These are phyloP conservation scores for Selaginella tamariscina DNA, from an alignment of 75 land plant species.

Conservation along the genomic window DNA sequence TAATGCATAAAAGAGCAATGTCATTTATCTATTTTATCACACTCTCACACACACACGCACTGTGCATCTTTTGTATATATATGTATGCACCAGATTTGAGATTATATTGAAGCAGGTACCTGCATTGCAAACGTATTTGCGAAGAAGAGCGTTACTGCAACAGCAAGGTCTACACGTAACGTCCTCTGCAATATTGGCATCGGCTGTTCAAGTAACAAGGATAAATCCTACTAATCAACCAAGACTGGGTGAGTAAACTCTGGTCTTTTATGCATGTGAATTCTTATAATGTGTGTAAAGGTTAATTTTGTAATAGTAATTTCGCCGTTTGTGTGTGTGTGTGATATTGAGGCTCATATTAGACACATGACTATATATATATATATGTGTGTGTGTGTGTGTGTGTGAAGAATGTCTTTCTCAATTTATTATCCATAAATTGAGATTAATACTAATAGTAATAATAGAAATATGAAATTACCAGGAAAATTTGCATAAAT, in stretches of 20 bases:
- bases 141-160: constrained; percentile 47
- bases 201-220: constrained; percentile 73
- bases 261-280: too few species aligned
- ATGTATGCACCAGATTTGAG: neutral
- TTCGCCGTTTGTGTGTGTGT: too few species aligned
- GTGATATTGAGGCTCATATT: too few species aligned
- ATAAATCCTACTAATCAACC: constrained; percentile 13
- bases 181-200: constrained; percentile 79
- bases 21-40: neutral
- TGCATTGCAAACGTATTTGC: constrained; percentile 69
- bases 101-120: constrained; percentile 48
- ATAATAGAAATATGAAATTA: too few species aligned
- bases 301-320: too few species aligned
- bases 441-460: too few species aligned
- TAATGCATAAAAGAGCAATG: constrained; percentile 19
- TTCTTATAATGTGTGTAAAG: too few species aligned
- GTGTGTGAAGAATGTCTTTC: too few species aligned
- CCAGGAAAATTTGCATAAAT: too few species aligned
- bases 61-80: neutral
- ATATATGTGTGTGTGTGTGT: too few species aligned
- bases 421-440: too few species aligned
- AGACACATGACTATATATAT: too few species aligned
- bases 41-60: neutral
- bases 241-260: neutral
- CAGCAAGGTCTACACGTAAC: constrained; percentile 81